Evolutionary conservation across 1,139 yeast species (phyloP), one percentile per base, ranked within the genome.

Genomic region (Candida glucosophila): DNA sequence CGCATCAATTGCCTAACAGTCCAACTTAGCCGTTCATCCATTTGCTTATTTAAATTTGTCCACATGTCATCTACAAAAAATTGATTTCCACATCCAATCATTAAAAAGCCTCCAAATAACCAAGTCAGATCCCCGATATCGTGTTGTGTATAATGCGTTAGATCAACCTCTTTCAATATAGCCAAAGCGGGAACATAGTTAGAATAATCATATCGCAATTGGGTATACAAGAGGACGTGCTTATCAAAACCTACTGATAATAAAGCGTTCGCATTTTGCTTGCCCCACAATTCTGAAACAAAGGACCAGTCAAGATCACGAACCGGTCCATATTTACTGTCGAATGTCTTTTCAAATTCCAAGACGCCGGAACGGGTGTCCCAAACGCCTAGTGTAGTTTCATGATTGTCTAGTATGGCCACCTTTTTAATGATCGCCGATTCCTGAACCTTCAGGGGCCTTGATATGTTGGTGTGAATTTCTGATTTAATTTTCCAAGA

Each of bases 71-170:
- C 83, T 26, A 86, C 67, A 41, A 81, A 85, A 26, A 88, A 66
- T 47, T 86, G 96, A 47, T 88, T 88, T 1, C 97, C 96, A 12
- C 92, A 67, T 4, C 92, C 96, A 30, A 83, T 73, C 1, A 83
- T 88, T 34, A 86, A 63, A 17, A 75, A 69, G 1, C 94, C 95
- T 38, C 77, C 74, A 29, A 70, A 66, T 31, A 88, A 57, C 96
- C 96, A 88, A 6, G 81, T 64, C 19, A 92, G 79, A 47, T 88
- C 96, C 4, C 95, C 95, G 35, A 88, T 85, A 12, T 61, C 65
- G 48, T 86, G 95, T 0, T 80, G 61, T 0, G 96, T 85, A 43
- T 68, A 80, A 23, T 66, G 64, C 2, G 75, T 64, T 3, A 88
- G 72, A 42, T 80, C 88, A 22, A 86, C 70, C 30, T 70, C 69